These are phyloP conservation scores for Termitomyces sp. DNA, from an alignment of 768 basidiomycete genomes.

Conservation along the genomic window DNA sequence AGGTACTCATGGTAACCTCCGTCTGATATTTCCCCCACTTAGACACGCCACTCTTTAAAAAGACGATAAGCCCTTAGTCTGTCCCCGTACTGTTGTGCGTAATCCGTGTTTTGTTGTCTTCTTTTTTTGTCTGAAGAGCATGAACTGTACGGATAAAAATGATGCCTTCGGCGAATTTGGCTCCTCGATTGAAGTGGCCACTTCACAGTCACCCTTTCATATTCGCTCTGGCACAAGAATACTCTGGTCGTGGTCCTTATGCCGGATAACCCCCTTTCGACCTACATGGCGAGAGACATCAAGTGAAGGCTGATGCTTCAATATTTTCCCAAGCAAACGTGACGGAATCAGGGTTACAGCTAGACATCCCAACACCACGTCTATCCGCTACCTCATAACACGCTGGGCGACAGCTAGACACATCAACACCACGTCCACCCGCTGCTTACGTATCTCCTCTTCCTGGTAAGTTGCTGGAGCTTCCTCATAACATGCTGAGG, in stretches of 20 bases:
- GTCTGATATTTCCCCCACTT: not conserved
- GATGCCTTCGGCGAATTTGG: not conserved
- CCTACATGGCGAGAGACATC: too few species aligned
- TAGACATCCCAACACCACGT: not conserved
- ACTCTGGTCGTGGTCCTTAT: not conserved
- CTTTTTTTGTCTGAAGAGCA: not conserved
- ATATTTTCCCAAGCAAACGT: not conserved
- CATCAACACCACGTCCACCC: too few species aligned
- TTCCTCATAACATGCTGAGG: not conserved
- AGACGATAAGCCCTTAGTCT: not conserved
- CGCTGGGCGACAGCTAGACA: too few species aligned
- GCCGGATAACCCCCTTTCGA: not conserved
- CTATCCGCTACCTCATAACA: too few species aligned
- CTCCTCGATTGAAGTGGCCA: not conserved
- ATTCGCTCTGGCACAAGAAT: not conserved
- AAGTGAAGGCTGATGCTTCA: not conserved
- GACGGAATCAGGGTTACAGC: too few species aligned
- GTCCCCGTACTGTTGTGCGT: not conserved
- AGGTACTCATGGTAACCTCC: not conserved
- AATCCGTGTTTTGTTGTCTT: too few species aligned
- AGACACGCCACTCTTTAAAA: not conserved
- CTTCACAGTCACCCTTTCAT: not conserved
- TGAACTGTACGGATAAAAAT: not conserved
- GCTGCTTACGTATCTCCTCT: not conserved
- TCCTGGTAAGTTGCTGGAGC: not conserved